Evolutionary conservation across 768 basidiomycete genomes (phyloP).

Genomic region (Ramaria sp.): DNA sequence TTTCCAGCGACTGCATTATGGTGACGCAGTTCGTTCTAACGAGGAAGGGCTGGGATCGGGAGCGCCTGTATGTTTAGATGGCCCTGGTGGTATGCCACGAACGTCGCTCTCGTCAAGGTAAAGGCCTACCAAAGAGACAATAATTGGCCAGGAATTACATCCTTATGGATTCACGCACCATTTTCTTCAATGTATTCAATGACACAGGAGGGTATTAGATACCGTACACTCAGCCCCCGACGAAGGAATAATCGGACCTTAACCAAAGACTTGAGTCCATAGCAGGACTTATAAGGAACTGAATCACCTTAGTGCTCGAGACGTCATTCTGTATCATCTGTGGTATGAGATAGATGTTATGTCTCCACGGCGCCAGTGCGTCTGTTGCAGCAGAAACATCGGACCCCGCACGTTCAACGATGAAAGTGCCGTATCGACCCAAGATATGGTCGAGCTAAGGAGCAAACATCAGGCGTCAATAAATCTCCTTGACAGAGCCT

Average conservation of each 20-base stretch:
- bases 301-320: conserved; percentile 74
- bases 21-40: neutral
- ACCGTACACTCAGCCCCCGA: conserved; percentile 74
- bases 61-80: neutral
- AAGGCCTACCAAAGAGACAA: neutral
- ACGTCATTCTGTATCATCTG: conserved; percentile 97
- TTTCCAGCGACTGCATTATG: neutral
- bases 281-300: neutral
- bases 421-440: conserved; percentile 88
- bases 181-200: conserved; percentile 91
- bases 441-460: conserved; percentile 88
- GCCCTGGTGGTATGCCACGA: neutral
- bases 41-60: neutral
- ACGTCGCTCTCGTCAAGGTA: conserved; percentile 5
- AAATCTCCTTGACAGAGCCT: neutral
- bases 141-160: neutral
- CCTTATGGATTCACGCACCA: conserved; percentile 20
- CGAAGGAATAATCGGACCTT: conserved; percentile 64
- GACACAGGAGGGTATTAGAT: conserved; percentile 83
- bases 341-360: conserved; percentile 84
- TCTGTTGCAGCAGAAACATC: conserved; percentile 80
- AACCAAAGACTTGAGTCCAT: neutral
- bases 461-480: neutral
- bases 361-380: conserved; percentile 60
- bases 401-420: conserved; percentile 90